phyloP scores from a whole-genome alignment of 768 basidiomycete species.

The Fomitopsis serialis region DNA sequence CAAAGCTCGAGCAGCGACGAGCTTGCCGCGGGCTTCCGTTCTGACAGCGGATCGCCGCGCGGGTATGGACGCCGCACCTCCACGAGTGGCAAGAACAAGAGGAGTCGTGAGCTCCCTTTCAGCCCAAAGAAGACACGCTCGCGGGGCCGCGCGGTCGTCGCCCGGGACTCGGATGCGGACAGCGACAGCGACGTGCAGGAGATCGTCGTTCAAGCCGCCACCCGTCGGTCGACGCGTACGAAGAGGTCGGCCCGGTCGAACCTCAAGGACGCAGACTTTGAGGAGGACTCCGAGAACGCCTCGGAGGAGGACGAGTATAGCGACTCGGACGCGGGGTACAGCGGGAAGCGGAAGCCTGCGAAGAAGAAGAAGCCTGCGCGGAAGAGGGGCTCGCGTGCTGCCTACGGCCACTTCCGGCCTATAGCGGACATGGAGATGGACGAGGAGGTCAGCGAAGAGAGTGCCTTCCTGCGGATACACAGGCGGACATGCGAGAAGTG shows the following conservation, averaged over 20 bases:
- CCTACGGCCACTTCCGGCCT: slow-evolving; percentile 43
- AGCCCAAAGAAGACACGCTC: slow-evolving; percentile 61
- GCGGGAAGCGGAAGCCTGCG: slow-evolving; percentile 18
- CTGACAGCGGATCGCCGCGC: slow-evolving; percentile 6
- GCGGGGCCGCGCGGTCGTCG: slow-evolving; percentile 21
- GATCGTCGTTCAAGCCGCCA: slow-evolving; percentile 8
- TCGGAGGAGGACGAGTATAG: slow-evolving; percentile 4
- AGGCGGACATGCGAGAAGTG: slow-evolving; percentile 71
- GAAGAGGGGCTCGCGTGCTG: slow-evolving; percentile 35
- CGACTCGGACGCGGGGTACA: slow-evolving; percentile 18
- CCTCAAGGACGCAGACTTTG: slow-evolving; percentile 16
- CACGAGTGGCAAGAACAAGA: slow-evolving; percentile 9
- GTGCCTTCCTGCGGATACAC: slow-evolving; percentile 51
- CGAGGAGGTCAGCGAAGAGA: slow-evolving; percentile 48
- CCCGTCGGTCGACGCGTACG: slow-evolving; percentile 46
- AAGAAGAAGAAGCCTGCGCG: slow-evolving; percentile 32
- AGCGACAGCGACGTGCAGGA: slow-evolving; percentile 31
- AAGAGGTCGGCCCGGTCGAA: slow-evolving; percentile 14
- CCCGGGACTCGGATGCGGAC: slow-evolving; percentile 33
- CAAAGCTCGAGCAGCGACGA: slow-evolving; percentile 20
- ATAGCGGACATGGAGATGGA: slow-evolving; percentile 37
- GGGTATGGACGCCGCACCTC: slow-evolving; percentile 13
- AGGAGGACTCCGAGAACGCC: slow-evolving; percentile 10
- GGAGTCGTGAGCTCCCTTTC: slow-evolving; percentile 46
- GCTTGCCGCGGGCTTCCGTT: slow-evolving; percentile 8